A percentile compares a stretch with the other conserved stretches of the same genome.
These are phyloP conservation scores for Sodiomyces alkalinus DNA, from an alignment of 2,329 filamentous ascomycete species.

Conservation along the genomic window DNA sequence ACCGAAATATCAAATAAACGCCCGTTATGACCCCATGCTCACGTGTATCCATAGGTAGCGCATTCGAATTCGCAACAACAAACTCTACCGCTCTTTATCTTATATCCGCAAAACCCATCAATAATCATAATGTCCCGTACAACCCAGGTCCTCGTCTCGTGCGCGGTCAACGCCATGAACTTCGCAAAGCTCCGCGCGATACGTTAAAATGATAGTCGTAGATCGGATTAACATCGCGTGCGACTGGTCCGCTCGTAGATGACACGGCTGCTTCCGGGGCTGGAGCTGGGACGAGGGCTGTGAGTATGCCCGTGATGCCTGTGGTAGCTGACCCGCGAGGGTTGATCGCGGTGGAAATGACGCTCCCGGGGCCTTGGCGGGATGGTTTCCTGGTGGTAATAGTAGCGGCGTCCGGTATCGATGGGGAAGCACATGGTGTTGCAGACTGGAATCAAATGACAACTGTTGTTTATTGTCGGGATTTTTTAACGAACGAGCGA, in stretches of 20 bases:
- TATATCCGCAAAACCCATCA: no score
- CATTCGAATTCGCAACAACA: no score
- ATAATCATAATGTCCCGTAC: no score
- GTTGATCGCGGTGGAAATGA: conserved; percentile 16
- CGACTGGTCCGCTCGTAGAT: conserved; percentile 25
- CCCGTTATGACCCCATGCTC: no score
- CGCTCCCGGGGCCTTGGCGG: conserved; percentile 28
- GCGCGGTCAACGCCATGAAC: no score
- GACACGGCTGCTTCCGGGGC: conserved; percentile 27
- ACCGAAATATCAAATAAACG: no score
- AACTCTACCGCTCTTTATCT: no score
- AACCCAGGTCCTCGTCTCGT: no score
- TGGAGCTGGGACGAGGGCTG: conserved; percentile 20
- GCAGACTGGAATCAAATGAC: conserved; percentile 2
- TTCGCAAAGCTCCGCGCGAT: neutral
- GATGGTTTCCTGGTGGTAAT: conserved; percentile 39
- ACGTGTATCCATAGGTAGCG: no score
- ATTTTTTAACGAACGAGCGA: no score
- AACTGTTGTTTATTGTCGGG: neutral
- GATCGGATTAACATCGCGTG: conserved; percentile 16
- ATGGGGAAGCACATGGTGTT: conserved; percentile 35
- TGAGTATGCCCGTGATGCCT: conserved; percentile 19
- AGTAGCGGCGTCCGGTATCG: conserved; percentile 27
- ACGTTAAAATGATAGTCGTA: no score
- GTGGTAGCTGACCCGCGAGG: conserved; percentile 19